phyloP scores from a whole-genome alignment of 176 grass and related monocot species.

The Phyllostachys edulis region DNA sequence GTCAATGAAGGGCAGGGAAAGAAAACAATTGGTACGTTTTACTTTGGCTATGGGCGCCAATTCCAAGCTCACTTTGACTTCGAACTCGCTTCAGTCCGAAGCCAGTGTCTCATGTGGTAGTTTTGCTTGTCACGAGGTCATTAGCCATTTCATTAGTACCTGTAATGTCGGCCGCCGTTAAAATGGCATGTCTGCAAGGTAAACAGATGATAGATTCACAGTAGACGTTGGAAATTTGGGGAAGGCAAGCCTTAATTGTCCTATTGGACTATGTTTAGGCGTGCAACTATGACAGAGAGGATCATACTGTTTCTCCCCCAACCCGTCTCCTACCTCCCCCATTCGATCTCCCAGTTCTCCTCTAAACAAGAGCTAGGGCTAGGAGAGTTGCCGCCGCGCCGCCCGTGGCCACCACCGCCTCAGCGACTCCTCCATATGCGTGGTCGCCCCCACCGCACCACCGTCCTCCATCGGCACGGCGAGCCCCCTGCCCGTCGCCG shows the following conservation, averaged over 20 bases:
- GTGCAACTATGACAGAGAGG: not conserved
- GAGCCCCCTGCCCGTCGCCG: no score
- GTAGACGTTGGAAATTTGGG: not conserved
- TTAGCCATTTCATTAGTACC: slow-evolving; percentile 23
- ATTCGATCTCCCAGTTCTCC: no score
- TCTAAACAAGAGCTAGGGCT: no score
- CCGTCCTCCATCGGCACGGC: no score
- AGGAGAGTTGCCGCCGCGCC: no score
- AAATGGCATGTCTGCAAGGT: slow-evolving; percentile 38
- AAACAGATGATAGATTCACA: slow-evolving; percentile 18
- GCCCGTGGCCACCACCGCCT: no score
- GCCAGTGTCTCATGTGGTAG: slow-evolving; percentile 48
- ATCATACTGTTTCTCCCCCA: no score
- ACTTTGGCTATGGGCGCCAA: slow-evolving; percentile 28
- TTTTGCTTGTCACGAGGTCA: slow-evolving; percentile 42
- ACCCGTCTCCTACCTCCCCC: no score
- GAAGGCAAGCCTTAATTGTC: not conserved
- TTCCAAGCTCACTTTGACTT: slow-evolving; percentile 52
- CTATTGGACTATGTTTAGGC: not conserved
- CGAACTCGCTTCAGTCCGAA: slow-evolving; percentile 40
- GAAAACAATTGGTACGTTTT: slow-evolving; percentile 10
- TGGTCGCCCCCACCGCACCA: no score
- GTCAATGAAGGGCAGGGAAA: not conserved
- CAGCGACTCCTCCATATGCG: no score
- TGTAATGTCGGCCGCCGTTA: slow-evolving; percentile 54